Evolutionary conservation across 768 basidiomycete species (phyloP).

Genomic region (Mycena epipterygia): DNA sequence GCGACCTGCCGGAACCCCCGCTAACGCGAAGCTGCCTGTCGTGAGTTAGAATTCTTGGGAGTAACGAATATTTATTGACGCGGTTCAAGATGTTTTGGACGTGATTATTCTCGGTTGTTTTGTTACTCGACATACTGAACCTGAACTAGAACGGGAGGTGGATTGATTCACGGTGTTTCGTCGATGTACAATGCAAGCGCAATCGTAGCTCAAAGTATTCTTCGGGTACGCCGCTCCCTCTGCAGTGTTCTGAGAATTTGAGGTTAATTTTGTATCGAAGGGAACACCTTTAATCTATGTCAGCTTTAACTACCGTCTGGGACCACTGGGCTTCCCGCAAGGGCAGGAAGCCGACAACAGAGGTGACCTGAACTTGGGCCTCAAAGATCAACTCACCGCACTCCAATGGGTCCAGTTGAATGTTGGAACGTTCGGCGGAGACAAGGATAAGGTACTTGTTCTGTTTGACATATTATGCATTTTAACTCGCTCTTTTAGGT

Average conservation of each 20-base stretch:
- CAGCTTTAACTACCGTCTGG: slow-evolving; percentile 63
- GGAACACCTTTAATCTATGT: slow-evolving; percentile 61
- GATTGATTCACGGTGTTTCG: slow-evolving; percentile 39
- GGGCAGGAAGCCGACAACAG: slow-evolving; percentile 51
- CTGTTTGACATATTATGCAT: no score
- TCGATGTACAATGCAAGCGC: slow-evolving; percentile 42
- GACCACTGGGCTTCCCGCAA: slow-evolving; percentile 60
- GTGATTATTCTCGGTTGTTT: background rate
- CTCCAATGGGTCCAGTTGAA: slow-evolving; percentile 67
- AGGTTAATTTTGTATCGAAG: slow-evolving; percentile 23
- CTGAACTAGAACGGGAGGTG: slow-evolving; percentile 35
- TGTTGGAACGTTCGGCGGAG: slow-evolving; percentile 71
- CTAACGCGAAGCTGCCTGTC: slow-evolving; percentile 50
- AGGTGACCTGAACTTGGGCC: slow-evolving; percentile 54
- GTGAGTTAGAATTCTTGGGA: background rate
- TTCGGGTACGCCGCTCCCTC: slow-evolving; percentile 35
- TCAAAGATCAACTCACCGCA: slow-evolving; percentile 56
- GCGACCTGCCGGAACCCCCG: slow-evolving; percentile 56
- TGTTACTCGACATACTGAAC: background rate
- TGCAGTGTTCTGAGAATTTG: background rate
- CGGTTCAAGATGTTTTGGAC: slow-evolving; percentile 32
- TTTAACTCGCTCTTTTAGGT: slow-evolving; percentile 44
- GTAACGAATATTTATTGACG: background rate
- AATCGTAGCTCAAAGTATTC: slow-evolving; percentile 43
- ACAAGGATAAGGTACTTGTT: slow-evolving; percentile 51